Evolutionary conservation across 345 rosid genomes (phyloP), one percentile per base, ranked within the genome.

Genomic region (Aegle marmelos): DNA sequence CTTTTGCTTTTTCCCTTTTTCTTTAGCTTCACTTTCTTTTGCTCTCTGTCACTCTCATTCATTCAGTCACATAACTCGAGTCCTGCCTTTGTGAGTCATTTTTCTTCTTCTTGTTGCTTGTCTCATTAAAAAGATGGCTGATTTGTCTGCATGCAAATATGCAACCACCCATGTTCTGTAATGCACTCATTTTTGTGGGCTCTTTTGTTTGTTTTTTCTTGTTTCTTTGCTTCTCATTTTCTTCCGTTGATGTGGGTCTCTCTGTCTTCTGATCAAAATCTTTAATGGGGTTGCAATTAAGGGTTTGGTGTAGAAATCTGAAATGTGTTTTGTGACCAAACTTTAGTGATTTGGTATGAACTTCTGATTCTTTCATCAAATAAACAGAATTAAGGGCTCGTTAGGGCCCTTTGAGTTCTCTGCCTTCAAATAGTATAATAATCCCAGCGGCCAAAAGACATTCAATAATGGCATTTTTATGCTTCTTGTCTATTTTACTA

Each of bases 401-500:
- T 27, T 37, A 56, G 6, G 31, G 53, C 53, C 64, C 48, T 58
- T 76, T 73, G 58, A 72, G 64, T 17, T 76, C 82, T 39, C 79
- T 70, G 68, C 69, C 48, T 59, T 58, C 48, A 68, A 73, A 69
- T 73, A 71, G 16, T 8, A 19, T 36, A 70, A 31, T 7, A 62
- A 31, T 7, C 67, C 66, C 70, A 19, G 27, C 48, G 25, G 57
- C 39, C 60, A 34, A 48, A 28, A 67, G 28, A 30, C 17, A 50
- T 24, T 54, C 67, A 64, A 56, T 2, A 70, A 93, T 93, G 98
- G 80, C 76, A 68, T 76, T 79, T 37, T 78, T 88, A 56, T 86
- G 83, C 75, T 34, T 79, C 33, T 82, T 84, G 65, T 75, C 74
- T 76, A 56, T 90, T 84, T 80, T 90, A 82, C 65, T 93, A 4